Evolutionary conservation across 2,329 filamentous ascomycete species (phyloP), one percentile per base, ranked within the genome.

Genomic region (Colletotrichum navitas): DNA sequence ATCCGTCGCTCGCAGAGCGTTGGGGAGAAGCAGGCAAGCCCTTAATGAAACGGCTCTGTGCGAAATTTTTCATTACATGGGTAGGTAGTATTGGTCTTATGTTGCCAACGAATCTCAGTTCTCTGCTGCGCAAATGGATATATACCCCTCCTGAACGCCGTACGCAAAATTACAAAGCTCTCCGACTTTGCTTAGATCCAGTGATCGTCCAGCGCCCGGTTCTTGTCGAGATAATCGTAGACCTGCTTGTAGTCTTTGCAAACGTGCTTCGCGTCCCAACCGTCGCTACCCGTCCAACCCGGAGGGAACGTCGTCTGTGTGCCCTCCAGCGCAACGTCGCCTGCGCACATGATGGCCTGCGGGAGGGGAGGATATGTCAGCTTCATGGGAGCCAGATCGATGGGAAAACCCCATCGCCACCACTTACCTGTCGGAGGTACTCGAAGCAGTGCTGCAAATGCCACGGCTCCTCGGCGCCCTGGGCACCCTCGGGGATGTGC

Each of bases 191-290:
- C 26, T 72, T 47, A 83, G 70, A 84, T 82, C 81, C 81, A 84
- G 12, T 76, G 74, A 8, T 78, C 74, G 51, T 83, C 77, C 54
- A 80, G 71, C 3, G 77, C 80, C 51, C 81, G 74, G 36, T 79
- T 79, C 49, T 73, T 74, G 47, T 82, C 78, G 11, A 83, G 73
- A 54, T 82, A 79, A 8, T 76, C 74, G 43, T 79, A 74, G 16
- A 84, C 76, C 71, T 81, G 77, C 21, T 74, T 73, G 43, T 82
- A 82, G 72, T 83, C 78, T 74, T 81, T 81, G 69, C 82, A 84
- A 7, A 84, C 81, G 66, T 84, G 82, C 76, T 80, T 81, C 26
- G 82, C 81, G 60, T 83, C 82, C 82, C 82, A 84, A 0, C 83
- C 83, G 62, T 84, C 83, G 58, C 80, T 82, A 6, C 82, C 83